A percentile compares a stretch with the other conserved stretches of the same genome.
Evolutionary conservation across 495 filamentous ascomycete genomes (phyloP).

Genomic region (Penicillium ochrochloron): DNA sequence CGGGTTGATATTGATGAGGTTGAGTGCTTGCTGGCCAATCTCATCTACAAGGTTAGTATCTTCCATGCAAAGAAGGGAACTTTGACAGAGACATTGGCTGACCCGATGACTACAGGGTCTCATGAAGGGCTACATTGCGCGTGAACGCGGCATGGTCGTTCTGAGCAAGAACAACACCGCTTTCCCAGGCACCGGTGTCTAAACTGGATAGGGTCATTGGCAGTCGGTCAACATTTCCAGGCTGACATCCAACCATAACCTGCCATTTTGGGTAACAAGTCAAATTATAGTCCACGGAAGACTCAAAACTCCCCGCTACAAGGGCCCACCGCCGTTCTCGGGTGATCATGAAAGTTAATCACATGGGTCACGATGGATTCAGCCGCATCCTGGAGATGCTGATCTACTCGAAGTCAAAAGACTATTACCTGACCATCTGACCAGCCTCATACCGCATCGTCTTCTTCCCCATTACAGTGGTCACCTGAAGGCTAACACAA

Average conservation of each 20-base stretch:
- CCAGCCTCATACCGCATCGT: background rate
- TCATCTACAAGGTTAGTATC: slow-evolving; percentile 88
- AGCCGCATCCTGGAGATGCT: background rate
- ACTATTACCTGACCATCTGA: background rate
- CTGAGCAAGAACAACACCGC: slow-evolving; percentile 82
- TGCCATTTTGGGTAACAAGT: background rate
- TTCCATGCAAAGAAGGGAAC: no score
- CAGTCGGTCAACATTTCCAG: slow-evolving; percentile 1
- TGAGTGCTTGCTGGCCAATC: slow-evolving; percentile 89
- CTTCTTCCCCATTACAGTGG: background rate
- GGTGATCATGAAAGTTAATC: background rate
- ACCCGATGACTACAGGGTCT: slow-evolving; percentile 61
- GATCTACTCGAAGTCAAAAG: background rate
- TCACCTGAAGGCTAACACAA: background rate
- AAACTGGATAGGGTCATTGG: slow-evolving; percentile 21
- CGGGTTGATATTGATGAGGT: slow-evolving; percentile 87
- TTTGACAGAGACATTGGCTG: background rate
- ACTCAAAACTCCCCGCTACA: background rate
- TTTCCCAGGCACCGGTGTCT: slow-evolving; percentile 95
- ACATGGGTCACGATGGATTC: background rate
- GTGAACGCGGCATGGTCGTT: slow-evolving; percentile 85
- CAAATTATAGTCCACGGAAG: background rate
- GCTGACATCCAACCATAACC: background rate
- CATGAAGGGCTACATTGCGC: slow-evolving; percentile 97
- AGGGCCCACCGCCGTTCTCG: background rate